A percentile compares a stretch with the other conserved stretches of the same genome.
These are phyloP conservation scores for Neckera pumila DNA, from an alignment of 225 moss, liverwort and hornwort species.

Conservation along the genomic window DNA sequence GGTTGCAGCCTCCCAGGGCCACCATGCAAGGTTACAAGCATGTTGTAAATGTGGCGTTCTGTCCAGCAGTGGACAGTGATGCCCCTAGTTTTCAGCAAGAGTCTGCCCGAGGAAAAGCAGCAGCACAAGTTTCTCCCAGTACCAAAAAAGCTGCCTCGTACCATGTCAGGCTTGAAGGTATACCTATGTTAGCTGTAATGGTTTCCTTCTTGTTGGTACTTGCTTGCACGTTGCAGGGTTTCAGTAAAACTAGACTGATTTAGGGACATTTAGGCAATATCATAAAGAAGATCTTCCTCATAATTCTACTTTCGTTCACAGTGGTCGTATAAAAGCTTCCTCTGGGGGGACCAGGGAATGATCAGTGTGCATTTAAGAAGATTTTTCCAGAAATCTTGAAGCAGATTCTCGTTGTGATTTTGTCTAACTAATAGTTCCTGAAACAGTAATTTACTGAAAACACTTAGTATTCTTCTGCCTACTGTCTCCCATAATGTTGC, in stretches of 20 bases:
- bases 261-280: not conserved
- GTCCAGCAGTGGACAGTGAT: slow-evolving; percentile 57
- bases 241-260: not conserved
- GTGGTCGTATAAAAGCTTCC: not conserved
- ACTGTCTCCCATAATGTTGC: not conserved
- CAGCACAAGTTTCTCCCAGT: slow-evolving; percentile 56
- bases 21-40: slow-evolving; percentile 78
- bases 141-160: slow-evolving; percentile 48
- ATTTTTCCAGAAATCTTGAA: not conserved
- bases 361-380: not conserved
- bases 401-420: not conserved
- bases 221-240: not conserved
- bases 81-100: slow-evolving; percentile 58
- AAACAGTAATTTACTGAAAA: not conserved
- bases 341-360: not conserved
- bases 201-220: not conserved
- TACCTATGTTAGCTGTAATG: not conserved
- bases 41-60: slow-evolving; percentile 59
- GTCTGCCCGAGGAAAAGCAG: slow-evolving; percentile 75
- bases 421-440: not conserved
- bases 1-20: slow-evolving; percentile 51
- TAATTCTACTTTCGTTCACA: not conserved
- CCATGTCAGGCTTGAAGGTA: slow-evolving; percentile 52
- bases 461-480: not conserved
- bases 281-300: not conserved